These are phyloP conservation scores for Colletotrichum limetticola DNA, from an alignment of 2,329 filamentous ascomycete species.

Conservation along the genomic window DNA sequence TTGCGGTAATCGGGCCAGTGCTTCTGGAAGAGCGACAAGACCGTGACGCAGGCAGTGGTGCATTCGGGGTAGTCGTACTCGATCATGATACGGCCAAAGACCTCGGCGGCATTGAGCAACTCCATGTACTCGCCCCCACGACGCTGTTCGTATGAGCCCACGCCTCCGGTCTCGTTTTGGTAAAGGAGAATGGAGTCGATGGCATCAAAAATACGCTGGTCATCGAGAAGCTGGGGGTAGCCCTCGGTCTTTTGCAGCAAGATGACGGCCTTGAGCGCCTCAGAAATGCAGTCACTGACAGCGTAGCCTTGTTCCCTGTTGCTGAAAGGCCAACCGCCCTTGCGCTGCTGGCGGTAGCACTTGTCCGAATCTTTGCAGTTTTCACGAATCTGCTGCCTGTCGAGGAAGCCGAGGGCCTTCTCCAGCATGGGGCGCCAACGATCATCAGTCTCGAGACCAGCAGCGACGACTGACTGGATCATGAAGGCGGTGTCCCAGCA, in stretches of 20 bases:
- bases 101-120: constrained; percentile 91
- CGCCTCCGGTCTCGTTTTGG: constrained; percentile 88
- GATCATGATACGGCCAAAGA: constrained; percentile 97
- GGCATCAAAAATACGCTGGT: constrained; percentile 84
- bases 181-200: constrained; percentile 92
- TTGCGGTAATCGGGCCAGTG: constrained; percentile 84
- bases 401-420: constrained; percentile 86
- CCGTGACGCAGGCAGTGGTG: constrained; percentile 93
- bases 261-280: constrained; percentile 88
- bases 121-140: constrained; percentile 84
- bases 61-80: constrained; percentile 99
- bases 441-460: constrained; percentile 79
- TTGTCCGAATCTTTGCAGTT: constrained; percentile 80
- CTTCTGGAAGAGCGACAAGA: constrained; percentile 82
- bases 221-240: constrained; percentile 79
- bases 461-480: constrained; percentile 84
- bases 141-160: constrained; percentile 88
- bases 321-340: constrained; percentile 97
- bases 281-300: constrained; percentile 93
- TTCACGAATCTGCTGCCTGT: constrained; percentile 90
- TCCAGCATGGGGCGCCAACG: constrained; percentile 86
- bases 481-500: constrained; percentile 95
- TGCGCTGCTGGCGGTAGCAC: constrained; percentile 90
- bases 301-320: constrained; percentile 93
- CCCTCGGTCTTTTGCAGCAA: constrained; percentile 82